Base-by-base conservation (phyloP, 768 basidiomycete genomes). In the Suillus sp. region DNA sequence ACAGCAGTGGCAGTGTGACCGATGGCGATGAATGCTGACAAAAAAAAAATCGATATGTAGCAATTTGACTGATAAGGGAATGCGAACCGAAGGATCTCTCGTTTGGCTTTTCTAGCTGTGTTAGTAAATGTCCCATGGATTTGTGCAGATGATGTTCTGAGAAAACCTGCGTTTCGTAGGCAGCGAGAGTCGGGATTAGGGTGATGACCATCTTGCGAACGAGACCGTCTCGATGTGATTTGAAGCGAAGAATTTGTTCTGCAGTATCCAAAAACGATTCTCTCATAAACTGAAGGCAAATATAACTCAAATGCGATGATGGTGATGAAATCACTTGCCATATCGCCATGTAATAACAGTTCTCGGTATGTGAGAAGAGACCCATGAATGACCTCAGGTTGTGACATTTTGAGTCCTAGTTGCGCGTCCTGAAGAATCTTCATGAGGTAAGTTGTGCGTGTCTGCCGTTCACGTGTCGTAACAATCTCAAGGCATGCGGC, bases 181-280 rank as follows among this genome's bases (percentile, higher is more conserved):
- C 89, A 27, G 96, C 96, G 65, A 99, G 86, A 5, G 93, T 92
- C 1, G 97, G 96, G 51, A 99, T 95, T 71, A 99, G 87, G 9
- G 92, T 91, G 71, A 99, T 95, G 64, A 99, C 96, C 80, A 94
- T 95, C 75, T 93, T 92, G 50, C 95, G 88, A 64, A 99, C 91
- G 43, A 94, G 85, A 22, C 85, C 79, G 69, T 99, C 97, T 66
- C 93, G 85, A 73, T 94, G 91, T 10, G 90, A 85, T 74, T 89
- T 90, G 81, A 96, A 97, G 42, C 87, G 85, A 34, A 99, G 81
- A 54, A 98, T 93, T 67, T 92, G 88, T 60, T 98, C 96, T 64
- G 93, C 93, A 8, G 93, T 90, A 67, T 92, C 90, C 51, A 91
- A 74, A 72, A 93, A 99, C 57, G 84, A 87, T 69, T 95, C 92